phyloP scores from a whole-genome alignment of 495 filamentous ascomycete species.

The Elasticomyces elasticus region DNA sequence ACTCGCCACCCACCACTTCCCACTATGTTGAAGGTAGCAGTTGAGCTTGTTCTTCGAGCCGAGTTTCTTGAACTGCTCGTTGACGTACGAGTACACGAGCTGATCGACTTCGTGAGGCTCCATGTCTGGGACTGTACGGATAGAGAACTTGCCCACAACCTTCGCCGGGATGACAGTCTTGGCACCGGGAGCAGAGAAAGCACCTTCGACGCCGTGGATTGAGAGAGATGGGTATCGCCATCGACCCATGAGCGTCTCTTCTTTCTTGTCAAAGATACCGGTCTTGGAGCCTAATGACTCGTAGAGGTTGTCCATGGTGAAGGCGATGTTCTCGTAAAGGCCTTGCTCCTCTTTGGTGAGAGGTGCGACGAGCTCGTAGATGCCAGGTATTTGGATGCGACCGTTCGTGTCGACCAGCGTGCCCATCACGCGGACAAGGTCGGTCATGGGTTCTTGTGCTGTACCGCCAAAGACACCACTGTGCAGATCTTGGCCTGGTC shows the following conservation, averaged over 20 bases:
- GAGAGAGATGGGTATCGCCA: slow-evolving; percentile 93
- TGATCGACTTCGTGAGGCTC: slow-evolving; percentile 78
- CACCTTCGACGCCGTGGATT: slow-evolving; percentile 93
- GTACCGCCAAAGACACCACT: slow-evolving; percentile 93
- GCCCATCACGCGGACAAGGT: slow-evolving; percentile 69
- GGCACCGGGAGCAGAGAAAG: slow-evolving; percentile 83
- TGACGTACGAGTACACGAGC: slow-evolving; percentile 68
- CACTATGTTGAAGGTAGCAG: slow-evolving; percentile 69
- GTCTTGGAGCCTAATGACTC: slow-evolving; percentile 82
- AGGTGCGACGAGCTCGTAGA: slow-evolving; percentile 84
- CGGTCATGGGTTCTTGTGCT: slow-evolving; percentile 96
- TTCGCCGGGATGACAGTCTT: slow-evolving; percentile 99
- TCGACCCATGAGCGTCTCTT: slow-evolving; percentile 78
- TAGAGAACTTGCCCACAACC: slow-evolving; percentile 95
- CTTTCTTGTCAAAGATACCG: slow-evolving; percentile 73
- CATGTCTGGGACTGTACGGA: slow-evolving; percentile 96
- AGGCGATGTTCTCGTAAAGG: slow-evolving; percentile 76
- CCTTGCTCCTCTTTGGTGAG: slow-evolving; percentile 74
- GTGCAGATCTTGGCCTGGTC: slow-evolving; percentile 88
- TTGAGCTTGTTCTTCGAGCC: slow-evolving; percentile 83
- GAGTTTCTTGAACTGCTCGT: slow-evolving; percentile 69
- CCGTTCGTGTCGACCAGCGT: slow-evolving; percentile 80
- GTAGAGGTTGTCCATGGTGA: slow-evolving; percentile 90
- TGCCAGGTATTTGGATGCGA: slow-evolving; percentile 79
- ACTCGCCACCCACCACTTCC: slow-evolving; percentile 96